Evolutionary conservation across 1,284 basidiomycete genomes (phyloP), one percentile per base, ranked within the genome.

Genomic region (Psilocybe mexicana): DNA sequence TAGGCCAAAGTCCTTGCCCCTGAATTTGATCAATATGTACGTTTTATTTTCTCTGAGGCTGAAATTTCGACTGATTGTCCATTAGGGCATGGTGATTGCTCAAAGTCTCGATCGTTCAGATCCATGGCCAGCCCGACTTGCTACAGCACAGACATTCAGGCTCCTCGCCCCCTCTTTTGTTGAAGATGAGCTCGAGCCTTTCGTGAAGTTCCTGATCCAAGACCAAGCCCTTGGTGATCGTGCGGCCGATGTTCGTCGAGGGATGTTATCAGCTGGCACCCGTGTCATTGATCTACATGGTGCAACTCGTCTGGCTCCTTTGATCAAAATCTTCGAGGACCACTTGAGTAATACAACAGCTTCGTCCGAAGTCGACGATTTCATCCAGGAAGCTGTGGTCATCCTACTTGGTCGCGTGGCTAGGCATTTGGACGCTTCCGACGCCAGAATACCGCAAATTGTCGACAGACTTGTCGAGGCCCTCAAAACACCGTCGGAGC

Each of bases 351-450:
- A 79, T n/a, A 74, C 86, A 1, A 80, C 79, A 46, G 75, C 85
- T 2, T 81, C 85, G 0, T 88, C 85, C 18, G 91, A 94, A 67
- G 83, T 86, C 0, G 85, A 85, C 3, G 95, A 98, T 72, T 86
- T 88, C 62, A 92, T 98, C 74, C 94, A 96, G 64, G 96, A 99
- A 70, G 94, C 95, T 0, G 88, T 96, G 1, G 92, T 99, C 59
- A 94, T 99, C 67, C 81, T 99, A 12, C 93, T 98, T 63, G 97
- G 97, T 61, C 89, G 96, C 28, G 86, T 96, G 2, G 97, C 96
- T 6, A 82, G 92, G 23, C 96, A 99, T 74, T 80, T 99, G 36
- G 86, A 92, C 43, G 74, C 86, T 5, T 82, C 83, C 1, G 94
- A 97, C 70, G 61, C 78, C 11, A 87, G 94, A 1, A 85, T 97